These are phyloP conservation scores for Berberis thunbergii DNA, from an alignment of 164 flowering plant genomes.

Conservation along the genomic window DNA sequence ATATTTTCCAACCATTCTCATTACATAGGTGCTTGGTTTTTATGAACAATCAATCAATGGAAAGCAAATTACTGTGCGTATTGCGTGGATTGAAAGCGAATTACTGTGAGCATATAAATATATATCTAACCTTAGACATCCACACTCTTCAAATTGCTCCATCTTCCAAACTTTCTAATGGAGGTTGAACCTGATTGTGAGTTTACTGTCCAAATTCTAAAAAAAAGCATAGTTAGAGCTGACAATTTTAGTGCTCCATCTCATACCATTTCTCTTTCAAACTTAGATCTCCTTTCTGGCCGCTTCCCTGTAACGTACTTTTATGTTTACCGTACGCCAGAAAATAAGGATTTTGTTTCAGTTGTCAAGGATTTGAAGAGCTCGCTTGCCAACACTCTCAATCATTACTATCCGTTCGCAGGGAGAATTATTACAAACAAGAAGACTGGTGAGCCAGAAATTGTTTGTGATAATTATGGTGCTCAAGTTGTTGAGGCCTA, in stretches of 20 bases:
- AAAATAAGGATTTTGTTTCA: not conserved
- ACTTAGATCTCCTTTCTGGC: constrained; percentile 51
- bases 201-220: not conserved
- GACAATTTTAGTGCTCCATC: constrained; percentile 3
- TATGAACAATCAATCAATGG: too few relatives aligned
- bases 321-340: constrained; percentile 27
- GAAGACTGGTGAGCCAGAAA: constrained; percentile 32
- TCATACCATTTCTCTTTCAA: constrained; percentile 30
- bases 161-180: too few relatives aligned
- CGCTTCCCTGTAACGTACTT: constrained; percentile 52
- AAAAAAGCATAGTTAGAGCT: constrained; percentile 26
- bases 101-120: too few relatives aligned
- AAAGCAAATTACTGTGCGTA: too few relatives aligned
- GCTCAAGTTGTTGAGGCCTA: constrained; percentile 30
- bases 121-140: too few relatives aligned
- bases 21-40: too few relatives aligned
- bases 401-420: constrained; percentile 36
- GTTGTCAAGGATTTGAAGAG: constrained; percentile 15
- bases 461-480: constrained; percentile 40
- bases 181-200: too few relatives aligned
- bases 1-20: too few relatives aligned
- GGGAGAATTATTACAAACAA: constrained; percentile 30
- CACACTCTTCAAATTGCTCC: too few relatives aligned
- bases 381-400: constrained; percentile 30
- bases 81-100: too few relatives aligned